phyloP scores from a whole-genome alignment of 805 yeast genomes.

The Nakazawaea ishiwadae region DNA sequence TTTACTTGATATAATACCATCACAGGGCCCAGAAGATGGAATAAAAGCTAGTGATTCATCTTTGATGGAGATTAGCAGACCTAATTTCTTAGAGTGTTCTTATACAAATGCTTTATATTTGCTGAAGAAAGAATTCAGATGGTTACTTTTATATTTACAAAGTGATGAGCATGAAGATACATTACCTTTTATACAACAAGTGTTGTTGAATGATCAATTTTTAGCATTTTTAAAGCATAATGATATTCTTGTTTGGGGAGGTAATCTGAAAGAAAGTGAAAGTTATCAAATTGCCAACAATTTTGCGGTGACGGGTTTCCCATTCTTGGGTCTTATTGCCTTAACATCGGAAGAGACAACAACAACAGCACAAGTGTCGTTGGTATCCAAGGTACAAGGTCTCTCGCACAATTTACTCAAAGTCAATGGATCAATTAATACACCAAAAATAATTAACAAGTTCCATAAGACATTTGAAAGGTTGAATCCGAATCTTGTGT shows the following conservation, averaged over 20 bases:
- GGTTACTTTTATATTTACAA: conserved; percentile 69
- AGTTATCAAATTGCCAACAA: conserved; percentile 79
- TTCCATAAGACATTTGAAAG: conserved; percentile 34
- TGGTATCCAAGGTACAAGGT: conserved; percentile 64
- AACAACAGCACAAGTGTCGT: conserved; percentile 51
- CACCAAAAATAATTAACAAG: conserved; percentile 30
- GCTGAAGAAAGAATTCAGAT: conserved; percentile 66
- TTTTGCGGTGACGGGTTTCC: conserved; percentile 66
- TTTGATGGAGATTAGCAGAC: conserved; percentile 20
- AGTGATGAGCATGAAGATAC: conserved; percentile 68
- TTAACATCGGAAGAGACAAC: conserved; percentile 58
- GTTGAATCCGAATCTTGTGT: conserved; percentile 56
- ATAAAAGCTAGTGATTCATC: conserved; percentile 13
- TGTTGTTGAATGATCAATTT: conserved; percentile 49
- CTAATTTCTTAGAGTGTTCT: conserved; percentile 61
- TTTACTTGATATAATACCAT: background rate
- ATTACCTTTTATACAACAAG: conserved; percentile 43
- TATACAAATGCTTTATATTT: conserved; percentile 73
- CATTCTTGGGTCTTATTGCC: conserved; percentile 76
- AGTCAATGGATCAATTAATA: conserved; percentile 18
- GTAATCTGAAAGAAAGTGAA: conserved; percentile 76
- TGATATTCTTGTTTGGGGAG: conserved; percentile 78
- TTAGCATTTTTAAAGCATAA: conserved; percentile 41
- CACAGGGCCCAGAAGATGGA: conserved; percentile 1
- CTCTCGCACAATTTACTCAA: conserved; percentile 36